Evolutionary conservation across 768 basidiomycete species (phyloP).

Genomic region (Russula griseocarnosa): DNA sequence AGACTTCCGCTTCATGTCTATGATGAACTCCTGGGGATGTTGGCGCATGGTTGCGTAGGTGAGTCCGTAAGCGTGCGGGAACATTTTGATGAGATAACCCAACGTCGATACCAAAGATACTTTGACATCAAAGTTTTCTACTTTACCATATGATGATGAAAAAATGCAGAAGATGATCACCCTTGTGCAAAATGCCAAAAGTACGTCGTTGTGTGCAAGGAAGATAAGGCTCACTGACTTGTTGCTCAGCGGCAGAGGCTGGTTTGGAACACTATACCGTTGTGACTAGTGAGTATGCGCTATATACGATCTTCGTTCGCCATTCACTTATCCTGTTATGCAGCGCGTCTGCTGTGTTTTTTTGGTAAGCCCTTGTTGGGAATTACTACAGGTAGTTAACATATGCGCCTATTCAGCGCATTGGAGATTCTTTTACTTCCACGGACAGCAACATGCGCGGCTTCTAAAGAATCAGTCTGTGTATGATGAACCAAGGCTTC

Average conservation of each 20-base stretch:
- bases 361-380: conserved; percentile 5
- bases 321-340: neutral
- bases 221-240: neutral
- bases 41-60: conserved; percentile 42
- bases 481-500: neutral
- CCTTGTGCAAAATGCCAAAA: conserved; percentile 14
- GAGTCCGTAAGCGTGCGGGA: neutral
- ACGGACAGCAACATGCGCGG: conserved; percentile 14
- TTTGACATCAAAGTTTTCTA: conserved; percentile 20
- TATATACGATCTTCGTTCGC: neutral
- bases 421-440: conserved; percentile 22
- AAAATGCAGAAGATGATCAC: conserved; percentile 11
- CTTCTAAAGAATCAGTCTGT: neutral
- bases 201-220: neutral
- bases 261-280: conserved; percentile 11
- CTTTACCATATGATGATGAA: conserved; percentile 20
- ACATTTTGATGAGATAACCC: neutral
- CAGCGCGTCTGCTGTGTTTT: conserved; percentile 18
- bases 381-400: neutral
- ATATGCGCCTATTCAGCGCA: neutral
- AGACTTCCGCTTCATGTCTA: conserved; percentile 15
- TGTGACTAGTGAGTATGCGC: conserved; percentile 3
- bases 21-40: conserved; percentile 39
- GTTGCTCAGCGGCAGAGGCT: neutral
- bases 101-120: conserved; percentile 3